Percentiles rank a stretch among this genome's conserved stretches.
phyloP scores from a whole-genome alignment of 2,329 filamentous ascomycete genomes.

The Microcyclospora pomicola region DNA sequence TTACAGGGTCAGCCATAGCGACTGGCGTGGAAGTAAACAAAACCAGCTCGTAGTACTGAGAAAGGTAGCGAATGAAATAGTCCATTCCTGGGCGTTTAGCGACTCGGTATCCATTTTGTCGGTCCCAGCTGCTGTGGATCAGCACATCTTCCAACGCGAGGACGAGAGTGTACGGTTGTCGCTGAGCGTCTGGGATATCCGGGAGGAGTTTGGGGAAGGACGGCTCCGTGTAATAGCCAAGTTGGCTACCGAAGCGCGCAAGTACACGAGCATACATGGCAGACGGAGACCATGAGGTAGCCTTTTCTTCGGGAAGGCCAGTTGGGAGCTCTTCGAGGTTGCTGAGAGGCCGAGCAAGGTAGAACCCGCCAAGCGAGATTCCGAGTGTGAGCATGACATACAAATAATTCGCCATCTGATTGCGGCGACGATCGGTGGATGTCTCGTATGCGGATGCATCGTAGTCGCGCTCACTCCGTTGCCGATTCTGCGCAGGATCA shows the following conservation, averaged over 20 bases:
- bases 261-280: conserved; percentile 71
- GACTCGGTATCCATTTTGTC: conserved; percentile 87
- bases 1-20: conserved; percentile 70
- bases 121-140: conserved; percentile 85
- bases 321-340: conserved; percentile 54
- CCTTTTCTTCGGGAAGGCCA: conserved; percentile 41
- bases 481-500: conserved; percentile 16
- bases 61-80: conserved; percentile 93
- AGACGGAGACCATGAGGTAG: conserved; percentile 62
- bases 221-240: conserved; percentile 91
- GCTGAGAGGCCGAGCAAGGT: conserved; percentile 77
- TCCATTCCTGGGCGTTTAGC: conserved; percentile 92
- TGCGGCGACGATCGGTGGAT: conserved; percentile 71
- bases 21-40: conserved; percentile 85
- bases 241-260: conserved; percentile 59
- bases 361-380: conserved; percentile 47
- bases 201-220: conserved; percentile 88
- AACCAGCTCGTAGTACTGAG: conserved; percentile 95
- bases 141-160: conserved; percentile 87
- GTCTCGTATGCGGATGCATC: conserved; percentile 77
- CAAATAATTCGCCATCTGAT: conserved; percentile 60
- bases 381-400: conserved; percentile 48
- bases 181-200: conserved; percentile 61
- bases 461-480: conserved; percentile 48
- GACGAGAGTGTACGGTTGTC: conserved; percentile 82